Conservation (phyloP, 2,329 filamentous ascomycete species). For the Colletotrichum siamense region DNA sequence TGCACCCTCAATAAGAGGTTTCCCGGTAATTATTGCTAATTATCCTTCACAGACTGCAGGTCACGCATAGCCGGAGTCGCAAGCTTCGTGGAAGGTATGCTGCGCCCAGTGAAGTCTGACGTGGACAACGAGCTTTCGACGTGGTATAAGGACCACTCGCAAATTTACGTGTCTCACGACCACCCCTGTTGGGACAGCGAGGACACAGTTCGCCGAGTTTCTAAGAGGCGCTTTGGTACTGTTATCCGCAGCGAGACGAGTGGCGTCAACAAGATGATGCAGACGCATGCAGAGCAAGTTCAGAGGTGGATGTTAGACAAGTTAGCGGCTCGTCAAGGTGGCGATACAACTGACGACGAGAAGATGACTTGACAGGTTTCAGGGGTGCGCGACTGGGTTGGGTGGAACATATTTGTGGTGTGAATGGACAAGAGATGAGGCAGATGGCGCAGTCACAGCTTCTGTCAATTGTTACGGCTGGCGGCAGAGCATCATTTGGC, state of each 20-base stretch:
- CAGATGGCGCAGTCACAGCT: background rate
- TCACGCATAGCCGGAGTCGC: slow-evolving; percentile 73
- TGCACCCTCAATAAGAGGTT: background rate
- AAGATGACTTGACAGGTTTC: slow-evolving; percentile 29
- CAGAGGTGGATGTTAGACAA: slow-evolving; percentile 56
- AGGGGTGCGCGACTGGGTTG: background rate
- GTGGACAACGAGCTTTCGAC: slow-evolving; percentile 72
- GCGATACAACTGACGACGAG: slow-evolving; percentile 58
- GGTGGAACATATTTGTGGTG: background rate
- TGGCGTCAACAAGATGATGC: slow-evolving; percentile 63
- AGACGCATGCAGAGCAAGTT: slow-evolving; percentile 55
- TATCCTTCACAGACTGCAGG: slow-evolving; percentile 60
- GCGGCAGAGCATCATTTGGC: background rate
- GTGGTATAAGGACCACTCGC: slow-evolving; percentile 87
- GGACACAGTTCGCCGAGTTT: slow-evolving; percentile 63
- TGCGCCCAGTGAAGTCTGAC: slow-evolving; percentile 82
- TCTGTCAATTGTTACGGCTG: background rate
- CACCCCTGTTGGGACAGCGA: slow-evolving; percentile 79
- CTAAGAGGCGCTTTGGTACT: slow-evolving; percentile 65
- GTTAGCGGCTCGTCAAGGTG: slow-evolving; percentile 35
- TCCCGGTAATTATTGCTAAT: background rate
- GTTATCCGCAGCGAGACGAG: slow-evolving; percentile 57
- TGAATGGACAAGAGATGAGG: background rate
- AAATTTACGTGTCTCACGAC: slow-evolving; percentile 76
- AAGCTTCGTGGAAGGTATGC: slow-evolving; percentile 79